Conservation (phyloP, 352 stramenopile species). For the Pythium rhizo-oryzae region DNA sequence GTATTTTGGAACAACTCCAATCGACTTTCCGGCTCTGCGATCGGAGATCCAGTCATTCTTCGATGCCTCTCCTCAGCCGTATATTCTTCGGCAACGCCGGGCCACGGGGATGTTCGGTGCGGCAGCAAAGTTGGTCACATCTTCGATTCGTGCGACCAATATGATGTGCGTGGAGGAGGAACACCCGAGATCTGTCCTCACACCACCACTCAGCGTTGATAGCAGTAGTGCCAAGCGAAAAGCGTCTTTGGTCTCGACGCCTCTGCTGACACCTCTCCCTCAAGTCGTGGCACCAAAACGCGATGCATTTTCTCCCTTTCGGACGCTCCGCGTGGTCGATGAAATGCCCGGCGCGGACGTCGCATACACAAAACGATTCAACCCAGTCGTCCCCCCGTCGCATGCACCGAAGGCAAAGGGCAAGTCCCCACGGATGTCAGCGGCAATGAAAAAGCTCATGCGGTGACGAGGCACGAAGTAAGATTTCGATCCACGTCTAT, state of each 20-base stretch:
- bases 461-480: conserved; percentile 9
- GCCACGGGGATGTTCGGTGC: conserved; percentile 18
- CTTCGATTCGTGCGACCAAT: conserved; percentile 44
- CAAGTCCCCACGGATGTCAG: conserved; percentile 30
- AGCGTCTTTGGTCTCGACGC: neutral
- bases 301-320: conserved; percentile 22
- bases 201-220: conserved; percentile 16
- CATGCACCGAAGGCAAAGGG: conserved; percentile 19
- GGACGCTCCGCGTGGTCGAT: conserved; percentile 16
- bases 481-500: neutral
- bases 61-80: conserved; percentile 54
- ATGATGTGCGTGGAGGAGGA: conserved; percentile 28
- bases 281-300: conserved; percentile 8
- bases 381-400: conserved; percentile 9
- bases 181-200: conserved; percentile 14
- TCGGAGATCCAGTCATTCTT: conserved; percentile 58
- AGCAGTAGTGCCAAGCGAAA: conserved; percentile 24
- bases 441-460: conserved; percentile 27
- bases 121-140: conserved; percentile 28
- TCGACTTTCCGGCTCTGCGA: conserved; percentile 65
- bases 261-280: neutral
- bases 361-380: neutral
- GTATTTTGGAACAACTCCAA: conserved; percentile 61
- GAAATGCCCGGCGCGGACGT: conserved; percentile 25
- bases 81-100: conserved; percentile 52